Percentiles rank a stretch among this genome's conserved stretches.
Evolutionary conservation across 805 yeast genomes (phyloP).

Genomic region (Teunomyces funiuensis): DNA sequence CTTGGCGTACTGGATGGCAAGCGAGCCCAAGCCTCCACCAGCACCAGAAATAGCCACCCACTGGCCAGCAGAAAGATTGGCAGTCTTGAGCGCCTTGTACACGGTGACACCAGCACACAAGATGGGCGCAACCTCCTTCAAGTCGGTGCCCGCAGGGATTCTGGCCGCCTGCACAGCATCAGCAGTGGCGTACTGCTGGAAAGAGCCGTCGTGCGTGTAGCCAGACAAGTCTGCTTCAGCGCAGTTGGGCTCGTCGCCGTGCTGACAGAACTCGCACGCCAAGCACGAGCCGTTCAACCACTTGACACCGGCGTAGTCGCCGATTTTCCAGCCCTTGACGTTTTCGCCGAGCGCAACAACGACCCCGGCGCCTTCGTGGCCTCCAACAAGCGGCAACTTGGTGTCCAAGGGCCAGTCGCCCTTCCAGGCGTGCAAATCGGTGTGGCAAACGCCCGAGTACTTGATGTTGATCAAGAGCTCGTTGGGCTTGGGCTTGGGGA

Average conservation of each 20-base stretch:
- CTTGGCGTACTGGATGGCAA: conserved; percentile 72
- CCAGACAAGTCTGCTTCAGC: conserved; percentile 68
- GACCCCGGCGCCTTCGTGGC: conserved; percentile 51
- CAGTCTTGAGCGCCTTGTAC: conserved; percentile 65
- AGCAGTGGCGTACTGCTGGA: conserved; percentile 67
- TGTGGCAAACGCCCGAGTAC: conserved; percentile 49
- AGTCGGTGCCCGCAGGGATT: conserved; percentile 54
- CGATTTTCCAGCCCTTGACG: conserved; percentile 43
- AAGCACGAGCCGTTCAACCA: conserved; percentile 49
- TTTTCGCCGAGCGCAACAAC: conserved; percentile 43
- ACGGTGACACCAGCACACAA: conserved; percentile 70
- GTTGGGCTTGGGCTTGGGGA: conserved; percentile 36
- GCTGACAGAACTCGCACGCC: conserved; percentile 43
- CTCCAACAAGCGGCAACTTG: conserved; percentile 48
- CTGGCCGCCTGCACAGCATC: conserved; percentile 64
- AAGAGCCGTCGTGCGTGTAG: conserved; percentile 71
- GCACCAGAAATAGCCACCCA: conserved; percentile 80
- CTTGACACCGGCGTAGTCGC: conserved; percentile 45
- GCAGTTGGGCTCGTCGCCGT: conserved; percentile 53
- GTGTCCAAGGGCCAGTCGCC: conserved; percentile 48
- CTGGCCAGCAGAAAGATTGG: conserved; percentile 59
- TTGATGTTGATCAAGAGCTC: conserved; percentile 44
- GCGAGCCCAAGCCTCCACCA: conserved; percentile 77
- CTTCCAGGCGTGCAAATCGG: conserved; percentile 49
- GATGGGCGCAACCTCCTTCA: conserved; percentile 59